Evolutionary conservation across 2,329 filamentous ascomycete species (phyloP).

Genomic region (Cadophora gregata): DNA sequence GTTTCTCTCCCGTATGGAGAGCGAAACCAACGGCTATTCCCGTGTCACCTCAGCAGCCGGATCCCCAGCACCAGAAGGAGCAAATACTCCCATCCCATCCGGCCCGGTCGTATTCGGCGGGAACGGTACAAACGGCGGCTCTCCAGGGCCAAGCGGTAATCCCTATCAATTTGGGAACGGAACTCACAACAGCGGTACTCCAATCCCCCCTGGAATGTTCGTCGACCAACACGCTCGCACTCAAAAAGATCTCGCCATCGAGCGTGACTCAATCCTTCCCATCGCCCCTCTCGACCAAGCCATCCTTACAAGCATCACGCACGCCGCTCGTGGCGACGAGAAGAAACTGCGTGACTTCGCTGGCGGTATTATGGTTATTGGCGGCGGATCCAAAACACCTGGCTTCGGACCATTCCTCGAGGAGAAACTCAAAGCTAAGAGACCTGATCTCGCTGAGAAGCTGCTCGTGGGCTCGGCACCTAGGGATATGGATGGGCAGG

Average conservation of each 20-base stretch:
- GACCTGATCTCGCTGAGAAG: conserved; percentile 64
- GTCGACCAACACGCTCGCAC: conserved; percentile 50
- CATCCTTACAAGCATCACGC: conserved; percentile 86
- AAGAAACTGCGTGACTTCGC: conserved; percentile 92
- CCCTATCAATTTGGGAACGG: conserved; percentile 46
- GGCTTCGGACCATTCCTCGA: conserved; percentile 85
- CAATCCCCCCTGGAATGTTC: conserved; percentile 46
- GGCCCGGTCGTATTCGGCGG: conserved; percentile 60
- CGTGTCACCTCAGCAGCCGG: conserved; percentile 80
- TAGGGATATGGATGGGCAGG: conserved; percentile 92
- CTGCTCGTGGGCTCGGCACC: conserved; percentile 74
- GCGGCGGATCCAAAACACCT: conserved; percentile 81
- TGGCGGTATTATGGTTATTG: conserved; percentile 88
- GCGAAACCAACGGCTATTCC: conserved; percentile 70
- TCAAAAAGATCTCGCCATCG: conserved; percentile 58
- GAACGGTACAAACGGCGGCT: conserved; percentile 41
- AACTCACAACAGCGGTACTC: conserved; percentile 57
- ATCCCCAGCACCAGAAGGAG: conserved; percentile 83
- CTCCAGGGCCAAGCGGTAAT: conserved; percentile 39
- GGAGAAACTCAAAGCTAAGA: conserved; percentile 73
- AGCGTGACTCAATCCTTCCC: conserved; percentile 82
- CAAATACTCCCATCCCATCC: conserved; percentile 67
- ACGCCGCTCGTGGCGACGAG: conserved; percentile 87
- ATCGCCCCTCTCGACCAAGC: conserved; percentile 85
- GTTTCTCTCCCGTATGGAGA: conserved; percentile 71